phyloP scores from a whole-genome alignment of 495 filamentous ascomycete genomes.

The Xylaria castorea region DNA sequence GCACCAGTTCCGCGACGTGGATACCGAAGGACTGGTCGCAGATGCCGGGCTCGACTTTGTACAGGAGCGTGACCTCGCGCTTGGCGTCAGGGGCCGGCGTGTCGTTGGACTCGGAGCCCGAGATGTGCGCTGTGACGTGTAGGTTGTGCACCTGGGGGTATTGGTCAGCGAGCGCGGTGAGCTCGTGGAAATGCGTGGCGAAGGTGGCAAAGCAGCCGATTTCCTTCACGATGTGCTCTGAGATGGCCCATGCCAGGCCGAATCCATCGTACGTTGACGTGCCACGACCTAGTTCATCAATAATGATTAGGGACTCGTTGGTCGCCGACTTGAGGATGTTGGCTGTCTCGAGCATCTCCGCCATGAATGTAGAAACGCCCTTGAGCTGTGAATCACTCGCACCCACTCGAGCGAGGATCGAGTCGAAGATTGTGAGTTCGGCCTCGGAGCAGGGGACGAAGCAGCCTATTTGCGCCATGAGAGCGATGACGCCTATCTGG shows the following conservation, averaged over 20 bases:
- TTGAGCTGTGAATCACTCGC: slow-evolving; percentile 96
- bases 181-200: slow-evolving; percentile 97
- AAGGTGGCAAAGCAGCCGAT: slow-evolving; percentile 94
- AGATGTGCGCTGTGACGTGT: slow-evolving; percentile 95
- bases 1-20: slow-evolving; percentile 95
- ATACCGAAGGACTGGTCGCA: slow-evolving; percentile 98
- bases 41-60: slow-evolving; percentile 93
- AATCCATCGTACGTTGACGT: slow-evolving; percentile 99
- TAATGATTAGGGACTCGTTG: slow-evolving; percentile 92
- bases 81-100: slow-evolving; percentile 53
- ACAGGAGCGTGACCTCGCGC: slow-evolving; percentile 91
- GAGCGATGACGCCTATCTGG: slow-evolving; percentile 94
- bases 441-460: slow-evolving; percentile 93
- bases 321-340: slow-evolving; percentile 98
- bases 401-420: slow-evolving; percentile 94
- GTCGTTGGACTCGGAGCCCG: slow-evolving; percentile 54
- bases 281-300: slow-evolving; percentile 97
- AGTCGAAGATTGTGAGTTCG: slow-evolving; percentile 95
- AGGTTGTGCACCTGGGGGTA: slow-evolving; percentile 89
- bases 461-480: slow-evolving; percentile 97
- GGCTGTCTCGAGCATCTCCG: slow-evolving; percentile 98
- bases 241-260: slow-evolving; percentile 97
- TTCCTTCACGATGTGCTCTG: slow-evolving; percentile 94
- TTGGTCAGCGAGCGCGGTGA: slow-evolving; percentile 86
- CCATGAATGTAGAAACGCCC: slow-evolving; percentile 99